Evolutionary conservation across 2,329 filamentous ascomycete genomes (phyloP).

Genomic region (Pseudopyrenochaeta lycopersici): DNA sequence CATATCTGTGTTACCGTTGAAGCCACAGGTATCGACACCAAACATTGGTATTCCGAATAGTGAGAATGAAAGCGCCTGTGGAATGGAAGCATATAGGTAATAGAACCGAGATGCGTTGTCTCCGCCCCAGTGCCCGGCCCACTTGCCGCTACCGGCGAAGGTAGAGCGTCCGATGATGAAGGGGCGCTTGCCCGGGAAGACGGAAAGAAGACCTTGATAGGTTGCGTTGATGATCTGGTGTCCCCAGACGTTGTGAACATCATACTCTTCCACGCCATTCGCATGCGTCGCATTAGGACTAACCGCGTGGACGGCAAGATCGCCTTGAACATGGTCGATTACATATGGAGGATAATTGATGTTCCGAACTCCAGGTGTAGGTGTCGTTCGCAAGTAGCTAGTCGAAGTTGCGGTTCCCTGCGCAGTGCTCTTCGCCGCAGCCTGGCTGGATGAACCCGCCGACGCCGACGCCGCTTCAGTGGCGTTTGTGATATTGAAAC

Average conservation of each 20-base stretch:
- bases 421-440: slow-evolving; percentile 48
- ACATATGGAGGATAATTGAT: slow-evolving; percentile 79
- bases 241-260: slow-evolving; percentile 78
- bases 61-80: slow-evolving; percentile 78
- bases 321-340: slow-evolving; percentile 77
- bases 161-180: slow-evolving; percentile 87
- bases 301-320: slow-evolving; percentile 76
- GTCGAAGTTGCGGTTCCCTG: slow-evolving; percentile 37
- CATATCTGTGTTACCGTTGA: slow-evolving; percentile 71
- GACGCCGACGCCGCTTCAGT: slow-evolving; percentile 72
- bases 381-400: slow-evolving; percentile 66
- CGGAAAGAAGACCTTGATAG: slow-evolving; percentile 71
- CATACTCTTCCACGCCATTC: slow-evolving; percentile 78
- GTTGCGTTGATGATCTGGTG: slow-evolving; percentile 80
- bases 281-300: slow-evolving; percentile 80
- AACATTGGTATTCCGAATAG: slow-evolving; percentile 82
- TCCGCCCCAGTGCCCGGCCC: slow-evolving; percentile 82
- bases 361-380: slow-evolving; percentile 70
- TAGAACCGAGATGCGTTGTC: slow-evolving; percentile 76
- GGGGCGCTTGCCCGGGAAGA: slow-evolving; percentile 75
- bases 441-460: slow-evolving; percentile 63
- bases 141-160: slow-evolving; percentile 78
- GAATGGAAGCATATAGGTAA: slow-evolving; percentile 79
- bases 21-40: slow-evolving; percentile 70
- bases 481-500: slow-evolving; percentile 73